Evolutionary conservation across 257 asterid genomes (phyloP), one percentile per base, ranked within the genome.

Genomic region (Jasminum sambac): DNA sequence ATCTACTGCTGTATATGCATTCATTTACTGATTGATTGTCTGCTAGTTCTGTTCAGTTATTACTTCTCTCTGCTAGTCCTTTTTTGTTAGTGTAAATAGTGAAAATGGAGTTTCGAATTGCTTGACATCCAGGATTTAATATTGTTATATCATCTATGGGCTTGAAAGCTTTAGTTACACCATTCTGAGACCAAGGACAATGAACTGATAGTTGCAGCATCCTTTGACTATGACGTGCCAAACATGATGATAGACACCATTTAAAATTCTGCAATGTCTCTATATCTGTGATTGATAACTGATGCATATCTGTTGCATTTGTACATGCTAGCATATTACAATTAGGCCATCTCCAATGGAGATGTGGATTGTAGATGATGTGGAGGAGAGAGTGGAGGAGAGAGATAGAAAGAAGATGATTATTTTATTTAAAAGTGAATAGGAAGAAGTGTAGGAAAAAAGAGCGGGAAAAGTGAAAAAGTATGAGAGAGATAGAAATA

Each of bases 181-280:
- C 21, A 55, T 19, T 23, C 14, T 55, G 12, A 10, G 62, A 19
- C 21, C 30, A 0, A 23, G 37, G 41, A 21, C 34, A 39, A 2
- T 63, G 64, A 69, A 38, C 21, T 23, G 41, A 70, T 73, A 26
- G 71, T 21, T 40, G 41, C 46, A 19, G 40, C 43, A 55, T 21
- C 30, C 11, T 11, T 19, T 19, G 6, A 55, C 30, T 19, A 52
- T 52, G 61, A 55, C 26, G 19, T 55, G 26, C 6, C 30, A 52
- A 7, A 17, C 0, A 52, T 55, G 36, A 19, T 17, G 57, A 46
- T 46, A 19, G 12, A 8, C 25, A n/a, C 34, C 62, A 9, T 55
- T 55, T 14, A 23, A 55, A 55, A 55, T 10, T 21, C 2, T 55
- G 62, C 36, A 48, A 8, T 55, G 0, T 55, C 16, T 55, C 62